Evolutionary conservation across 495 filamentous ascomycete genomes (phyloP).

Genomic region (Hypomontagnella submonticulosa): DNA sequence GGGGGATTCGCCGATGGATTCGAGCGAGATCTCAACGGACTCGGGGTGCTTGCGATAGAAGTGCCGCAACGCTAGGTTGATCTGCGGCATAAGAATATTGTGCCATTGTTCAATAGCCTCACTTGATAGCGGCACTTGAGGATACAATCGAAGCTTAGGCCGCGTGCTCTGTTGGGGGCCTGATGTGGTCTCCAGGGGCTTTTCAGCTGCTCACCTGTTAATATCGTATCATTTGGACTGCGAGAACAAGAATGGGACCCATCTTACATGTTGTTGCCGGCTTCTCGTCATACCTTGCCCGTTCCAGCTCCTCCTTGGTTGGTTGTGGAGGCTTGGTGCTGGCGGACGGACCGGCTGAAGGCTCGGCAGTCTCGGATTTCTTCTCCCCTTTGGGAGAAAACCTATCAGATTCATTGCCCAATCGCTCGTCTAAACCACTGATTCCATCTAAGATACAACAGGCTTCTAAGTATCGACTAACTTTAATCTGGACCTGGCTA

Average conservation of each 20-base stretch:
- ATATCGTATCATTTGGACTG: constrained; percentile 26
- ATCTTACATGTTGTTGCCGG: constrained; percentile 34
- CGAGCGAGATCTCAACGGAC: constrained; percentile 77
- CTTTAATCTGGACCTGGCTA: constrained; percentile 53
- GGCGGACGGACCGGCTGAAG: constrained; percentile 32
- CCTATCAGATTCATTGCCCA: constrained; percentile 51
- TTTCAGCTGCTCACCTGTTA: constrained; percentile 22
- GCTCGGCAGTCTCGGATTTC: constrained; percentile 8
- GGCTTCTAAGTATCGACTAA: constrained; percentile 59
- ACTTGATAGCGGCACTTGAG: constrained; percentile 64
- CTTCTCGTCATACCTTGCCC: constrained; percentile 12
- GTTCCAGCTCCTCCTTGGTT: constrained; percentile 1
- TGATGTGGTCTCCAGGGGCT: neutral
- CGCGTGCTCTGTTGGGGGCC: constrained; percentile 39
- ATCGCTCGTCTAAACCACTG: constrained; percentile 58
- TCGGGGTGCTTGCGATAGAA: constrained; percentile 75
- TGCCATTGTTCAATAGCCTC: constrained; percentile 78
- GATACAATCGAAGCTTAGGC: constrained; percentile 60
- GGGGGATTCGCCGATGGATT: constrained; percentile 75
- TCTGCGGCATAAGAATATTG: constrained; percentile 72
- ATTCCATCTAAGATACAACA: constrained; percentile 63
- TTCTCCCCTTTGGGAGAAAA: constrained; percentile 24
- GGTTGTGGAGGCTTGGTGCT: neutral
- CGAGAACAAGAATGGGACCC: constrained; percentile 6
- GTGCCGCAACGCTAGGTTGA: constrained; percentile 67